Conservation (phyloP, 441 rosid genomes). For the Mallotus japonicus region DNA sequence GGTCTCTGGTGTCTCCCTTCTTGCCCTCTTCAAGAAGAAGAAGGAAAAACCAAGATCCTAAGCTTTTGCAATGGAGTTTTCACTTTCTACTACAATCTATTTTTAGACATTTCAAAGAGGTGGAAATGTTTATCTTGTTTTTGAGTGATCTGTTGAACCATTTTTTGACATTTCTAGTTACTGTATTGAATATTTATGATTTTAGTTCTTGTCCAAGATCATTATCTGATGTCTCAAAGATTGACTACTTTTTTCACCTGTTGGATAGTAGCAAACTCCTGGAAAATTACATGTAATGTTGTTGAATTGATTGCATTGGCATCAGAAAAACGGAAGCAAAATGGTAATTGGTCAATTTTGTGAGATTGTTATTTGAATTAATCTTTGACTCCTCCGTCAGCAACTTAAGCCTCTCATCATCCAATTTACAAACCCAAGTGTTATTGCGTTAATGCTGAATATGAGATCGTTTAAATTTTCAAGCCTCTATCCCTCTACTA, state of each 20-base stretch:
- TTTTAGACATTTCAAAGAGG: conserved; percentile 16
- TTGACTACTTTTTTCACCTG: too few relatives aligned
- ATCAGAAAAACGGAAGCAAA: too few relatives aligned
- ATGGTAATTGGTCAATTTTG: not conserved
- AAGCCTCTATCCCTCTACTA: too few relatives aligned
- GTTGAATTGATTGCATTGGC: too few relatives aligned
- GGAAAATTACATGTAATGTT: too few relatives aligned
- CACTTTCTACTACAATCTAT: not conserved
- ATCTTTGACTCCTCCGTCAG: too few relatives aligned
- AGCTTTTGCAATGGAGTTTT: conserved; percentile 11
- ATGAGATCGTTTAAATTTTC: too few relatives aligned
- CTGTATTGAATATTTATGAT: conserved; percentile 16
- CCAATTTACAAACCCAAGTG: too few relatives aligned
- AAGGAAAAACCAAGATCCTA: conserved; percentile 87
- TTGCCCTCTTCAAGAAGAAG: conserved; percentile 80
- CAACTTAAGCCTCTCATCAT: too few relatives aligned
- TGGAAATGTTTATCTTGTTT: conserved; percentile 16
- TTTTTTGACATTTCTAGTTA: conserved; percentile 9
- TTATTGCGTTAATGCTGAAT: too few relatives aligned
- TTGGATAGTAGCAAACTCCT: too few relatives aligned
- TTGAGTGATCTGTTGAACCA: conserved; percentile 26
- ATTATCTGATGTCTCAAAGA: not conserved
- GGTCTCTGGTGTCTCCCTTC: conserved; percentile 74
- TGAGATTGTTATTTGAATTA: too few relatives aligned
- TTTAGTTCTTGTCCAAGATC: conserved; percentile 4